A percentile compares a stretch with the other conserved stretches of the same genome.
Evolutionary conservation across 495 filamentous ascomycete species (phyloP).

Genomic region (Aspergillus bertholletiae): DNA sequence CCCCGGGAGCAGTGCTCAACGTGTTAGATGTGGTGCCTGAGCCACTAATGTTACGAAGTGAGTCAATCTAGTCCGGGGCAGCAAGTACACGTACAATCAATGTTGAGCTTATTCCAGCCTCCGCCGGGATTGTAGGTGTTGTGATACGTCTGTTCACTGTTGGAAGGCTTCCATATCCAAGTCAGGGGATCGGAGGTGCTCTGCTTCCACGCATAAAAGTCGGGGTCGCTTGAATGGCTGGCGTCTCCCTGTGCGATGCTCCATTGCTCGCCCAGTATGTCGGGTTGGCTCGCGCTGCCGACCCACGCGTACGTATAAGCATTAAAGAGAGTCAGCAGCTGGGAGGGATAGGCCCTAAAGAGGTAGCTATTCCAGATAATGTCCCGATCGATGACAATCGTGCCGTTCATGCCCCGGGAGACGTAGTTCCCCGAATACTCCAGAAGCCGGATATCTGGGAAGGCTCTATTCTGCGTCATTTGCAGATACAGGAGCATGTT

Average conservation of each 20-base stretch:
- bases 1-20: neutral
- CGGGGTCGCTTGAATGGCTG: neutral
- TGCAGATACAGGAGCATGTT: slow-evolving; percentile 4
- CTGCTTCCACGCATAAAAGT: neutral
- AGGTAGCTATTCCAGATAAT: slow-evolving; percentile 1
- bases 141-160: too few relatives aligned
- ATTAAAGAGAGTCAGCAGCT: neutral
- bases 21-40: neutral
- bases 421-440: neutral
- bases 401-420: neutral
- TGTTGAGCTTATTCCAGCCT: too few relatives aligned
- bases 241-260: neutral
- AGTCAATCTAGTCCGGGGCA: too few relatives aligned
- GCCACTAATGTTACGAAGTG: too few relatives aligned
- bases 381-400: neutral
- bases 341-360: neutral
- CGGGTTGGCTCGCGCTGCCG: neutral
- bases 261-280: neutral
- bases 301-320: neutral
- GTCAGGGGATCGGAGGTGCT: too few relatives aligned
- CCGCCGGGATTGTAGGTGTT: too few relatives aligned
- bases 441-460: neutral
- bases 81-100: too few relatives aligned
- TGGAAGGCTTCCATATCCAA: too few relatives aligned
- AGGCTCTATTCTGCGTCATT: neutral